These are phyloP conservation scores for Hypoxylon rickii DNA, from an alignment of 495 filamentous ascomycete species.

Conservation along the genomic window DNA sequence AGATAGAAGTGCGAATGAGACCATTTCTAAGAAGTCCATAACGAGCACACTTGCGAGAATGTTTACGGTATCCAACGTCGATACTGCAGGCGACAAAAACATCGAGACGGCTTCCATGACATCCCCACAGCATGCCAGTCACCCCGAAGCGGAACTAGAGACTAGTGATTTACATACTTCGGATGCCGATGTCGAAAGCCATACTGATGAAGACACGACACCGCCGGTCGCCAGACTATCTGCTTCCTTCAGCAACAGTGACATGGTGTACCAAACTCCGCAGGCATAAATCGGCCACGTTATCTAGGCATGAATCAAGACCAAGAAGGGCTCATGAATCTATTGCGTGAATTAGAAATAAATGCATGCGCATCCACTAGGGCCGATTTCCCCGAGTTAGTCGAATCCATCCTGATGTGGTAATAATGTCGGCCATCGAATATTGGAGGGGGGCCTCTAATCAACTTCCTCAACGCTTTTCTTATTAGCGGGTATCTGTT, in stretches of 20 bases:
- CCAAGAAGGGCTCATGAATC: neutral
- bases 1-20: neutral
- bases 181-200: slow-evolving; percentile 37
- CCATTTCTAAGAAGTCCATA: neutral
- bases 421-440: too few species aligned
- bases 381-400: too few species aligned
- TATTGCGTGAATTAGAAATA: too few species aligned
- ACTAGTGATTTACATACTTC: slow-evolving; percentile 38
- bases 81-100: neutral
- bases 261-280: too few species aligned
- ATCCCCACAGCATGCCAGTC: slow-evolving; percentile 13
- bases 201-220: slow-evolving; percentile 28
- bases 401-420: too few species aligned
- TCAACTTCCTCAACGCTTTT: too few species aligned
- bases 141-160: slow-evolving; percentile 20
- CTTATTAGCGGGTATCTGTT: too few species aligned
- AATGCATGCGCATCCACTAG: too few species aligned
- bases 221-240: neutral
- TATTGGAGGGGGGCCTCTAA: too few species aligned
- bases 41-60: slow-evolving; percentile 8
- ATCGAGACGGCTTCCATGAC: slow-evolving; percentile 28
- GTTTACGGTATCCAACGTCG: neutral
- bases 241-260: too few species aligned
- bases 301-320: neutral
- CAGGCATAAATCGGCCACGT: too few species aligned